Evolutionary conservation across 129 eudicot species (phyloP).

Genomic region (Scalesia atractyloides): DNA sequence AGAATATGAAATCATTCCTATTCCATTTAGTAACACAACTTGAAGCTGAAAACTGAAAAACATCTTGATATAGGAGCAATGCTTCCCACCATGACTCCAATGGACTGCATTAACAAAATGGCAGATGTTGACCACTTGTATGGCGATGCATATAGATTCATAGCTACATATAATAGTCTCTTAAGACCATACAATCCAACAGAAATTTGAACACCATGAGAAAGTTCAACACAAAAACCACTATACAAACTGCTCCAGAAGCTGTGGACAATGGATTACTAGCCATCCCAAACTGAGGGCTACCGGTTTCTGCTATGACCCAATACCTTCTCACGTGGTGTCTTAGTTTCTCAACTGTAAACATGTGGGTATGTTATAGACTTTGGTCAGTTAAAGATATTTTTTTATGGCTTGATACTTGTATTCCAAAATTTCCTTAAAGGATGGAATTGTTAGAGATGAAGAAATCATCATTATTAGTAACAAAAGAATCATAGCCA

Average conservation of each 20-base stretch:
- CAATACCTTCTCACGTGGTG: no score
- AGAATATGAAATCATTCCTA: neutral
- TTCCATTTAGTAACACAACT: conserved; percentile 1
- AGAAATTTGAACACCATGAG: no score
- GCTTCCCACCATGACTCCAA: conserved; percentile 21
- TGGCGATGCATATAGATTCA: neutral
- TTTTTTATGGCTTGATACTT: conserved; percentile 27
- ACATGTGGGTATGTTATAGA: neutral
- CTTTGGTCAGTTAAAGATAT: neutral
- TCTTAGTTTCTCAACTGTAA: no score
- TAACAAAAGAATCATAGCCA: conserved; percentile 14
- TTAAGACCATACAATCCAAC: no score
- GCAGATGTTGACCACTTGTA: neutral
- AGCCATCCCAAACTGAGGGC: no score
- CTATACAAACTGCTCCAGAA: neutral
- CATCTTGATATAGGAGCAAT: conserved; percentile 22
- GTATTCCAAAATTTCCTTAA: conserved; percentile 28
- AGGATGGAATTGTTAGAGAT: conserved; percentile 29
- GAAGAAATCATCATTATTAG: conserved; percentile 20
- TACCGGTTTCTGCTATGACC: no score
- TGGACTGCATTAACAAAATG: conserved; percentile 10
- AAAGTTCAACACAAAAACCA: no score
- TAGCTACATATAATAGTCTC: no score
- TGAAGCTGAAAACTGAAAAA: conserved; percentile 17
- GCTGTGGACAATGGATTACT: no score